Conservation (phyloP, 2,329 filamentous ascomycete genomes). For the Phaeosphaeria sp. region DNA sequence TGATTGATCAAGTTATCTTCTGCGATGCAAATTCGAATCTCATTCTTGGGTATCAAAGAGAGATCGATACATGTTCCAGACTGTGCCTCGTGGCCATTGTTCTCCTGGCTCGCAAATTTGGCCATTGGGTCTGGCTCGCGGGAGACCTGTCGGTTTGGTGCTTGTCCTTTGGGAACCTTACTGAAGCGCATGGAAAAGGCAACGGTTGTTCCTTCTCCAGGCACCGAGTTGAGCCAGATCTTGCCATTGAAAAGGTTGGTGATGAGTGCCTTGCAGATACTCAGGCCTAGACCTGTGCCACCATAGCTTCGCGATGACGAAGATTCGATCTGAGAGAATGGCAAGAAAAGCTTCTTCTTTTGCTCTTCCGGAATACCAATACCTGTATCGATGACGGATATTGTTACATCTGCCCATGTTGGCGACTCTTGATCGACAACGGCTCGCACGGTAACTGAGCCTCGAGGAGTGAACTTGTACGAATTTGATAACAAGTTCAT, state of each 20-base stretch:
- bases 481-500: slow-evolving; percentile 92
- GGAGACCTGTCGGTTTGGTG: slow-evolving; percentile 49
- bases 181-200: slow-evolving; percentile 87
- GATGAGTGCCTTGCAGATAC: slow-evolving; percentile 93
- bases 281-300: slow-evolving; percentile 87
- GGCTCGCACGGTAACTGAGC: slow-evolving; percentile 83
- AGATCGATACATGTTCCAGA: slow-evolving; percentile 56
- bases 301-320: slow-evolving; percentile 91
- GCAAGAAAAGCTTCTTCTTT: slow-evolving; percentile 84
- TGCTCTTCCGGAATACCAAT: slow-evolving; percentile 88
- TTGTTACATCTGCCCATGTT: slow-evolving; percentile 76
- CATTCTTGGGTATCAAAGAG: slow-evolving; percentile 73
- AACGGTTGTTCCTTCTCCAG: slow-evolving; percentile 72
- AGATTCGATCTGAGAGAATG: slow-evolving; percentile 90
- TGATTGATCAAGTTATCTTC: slow-evolving; percentile 97
- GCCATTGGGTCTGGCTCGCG: slow-evolving; percentile 62
- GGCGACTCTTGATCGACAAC: slow-evolving; percentile 74
- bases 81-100: slow-evolving; percentile 50
- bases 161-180: slow-evolving; percentile 73
- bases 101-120: slow-evolving; percentile 60
- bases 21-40: slow-evolving; percentile 88
- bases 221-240: slow-evolving; percentile 80
- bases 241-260: slow-evolving; percentile 89
- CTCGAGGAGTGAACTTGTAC: slow-evolving; percentile 90
- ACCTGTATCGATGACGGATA: slow-evolving; percentile 87